Evolutionary conservation across 176 grass and related monocot genomes (phyloP).

Genomic region (Melocanna baccifera): DNA sequence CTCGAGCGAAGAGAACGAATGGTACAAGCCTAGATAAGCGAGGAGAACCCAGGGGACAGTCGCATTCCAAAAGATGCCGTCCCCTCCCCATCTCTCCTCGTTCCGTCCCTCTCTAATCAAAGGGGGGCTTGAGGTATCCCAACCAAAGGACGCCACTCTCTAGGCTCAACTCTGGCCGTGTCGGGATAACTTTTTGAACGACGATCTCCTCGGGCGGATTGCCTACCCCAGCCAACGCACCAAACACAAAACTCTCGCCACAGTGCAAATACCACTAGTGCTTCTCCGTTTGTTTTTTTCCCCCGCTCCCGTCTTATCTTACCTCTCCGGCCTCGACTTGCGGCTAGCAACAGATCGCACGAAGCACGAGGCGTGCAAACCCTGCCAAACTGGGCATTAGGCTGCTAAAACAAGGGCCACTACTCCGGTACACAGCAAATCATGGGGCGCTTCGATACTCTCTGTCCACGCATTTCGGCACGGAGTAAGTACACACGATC

Average conservation of each 20-base stretch:
- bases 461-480: background rate
- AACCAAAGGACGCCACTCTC: slow-evolving; percentile 74
- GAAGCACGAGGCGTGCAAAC: slow-evolving; percentile 41
- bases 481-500: background rate
- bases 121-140: slow-evolving; percentile 16
- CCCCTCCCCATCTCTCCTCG: background rate
- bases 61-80: slow-evolving; percentile 77
- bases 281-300: slow-evolving; percentile 36
- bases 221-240: slow-evolving; percentile 23
- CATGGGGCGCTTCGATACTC: slow-evolving; percentile 6
- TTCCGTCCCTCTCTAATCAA: slow-evolving; percentile 17
- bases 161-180: slow-evolving; percentile 76
- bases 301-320: slow-evolving; percentile 45
- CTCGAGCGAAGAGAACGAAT: background rate
- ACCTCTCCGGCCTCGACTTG: background rate
- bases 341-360: slow-evolving; percentile 8
- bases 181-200: slow-evolving; percentile 74
- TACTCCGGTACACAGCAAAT: background rate
- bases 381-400: slow-evolving; percentile 6
- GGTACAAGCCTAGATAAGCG: slow-evolving; percentile 45
- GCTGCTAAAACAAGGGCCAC: background rate
- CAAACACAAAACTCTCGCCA: slow-evolving; percentile 5
- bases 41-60: slow-evolving; percentile 24
- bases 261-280: background rate
- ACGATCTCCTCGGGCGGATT: slow-evolving; percentile 63